Conservation (phyloP, 108 stramenopile genomes). For the Stephanodiscus minutulus region DNA sequence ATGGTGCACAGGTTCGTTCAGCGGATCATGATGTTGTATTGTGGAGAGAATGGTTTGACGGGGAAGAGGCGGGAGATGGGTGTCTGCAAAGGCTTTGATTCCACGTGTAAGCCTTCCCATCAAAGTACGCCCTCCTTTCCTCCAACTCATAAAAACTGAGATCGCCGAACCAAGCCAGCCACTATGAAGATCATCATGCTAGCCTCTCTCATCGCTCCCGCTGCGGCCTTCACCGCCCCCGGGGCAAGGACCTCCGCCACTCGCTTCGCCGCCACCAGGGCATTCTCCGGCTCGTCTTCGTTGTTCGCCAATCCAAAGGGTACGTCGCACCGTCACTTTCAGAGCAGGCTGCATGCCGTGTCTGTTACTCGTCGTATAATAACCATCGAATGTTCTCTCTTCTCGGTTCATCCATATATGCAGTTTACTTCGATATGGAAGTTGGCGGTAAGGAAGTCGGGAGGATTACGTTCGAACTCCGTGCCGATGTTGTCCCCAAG, state of each 20-base stretch:
- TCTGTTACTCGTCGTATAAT: slow-evolving; percentile 1
- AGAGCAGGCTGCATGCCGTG: background rate
- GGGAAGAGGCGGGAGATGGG: background rate
- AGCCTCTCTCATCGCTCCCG: slow-evolving; percentile 63
- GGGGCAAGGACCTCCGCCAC: slow-evolving; percentile 23
- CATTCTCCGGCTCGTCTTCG: slow-evolving; percentile 66
- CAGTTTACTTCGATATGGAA: slow-evolving; percentile 94
- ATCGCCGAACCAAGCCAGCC: too few species aligned
- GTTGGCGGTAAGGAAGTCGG: slow-evolving; percentile 90
- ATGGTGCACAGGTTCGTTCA: too few species aligned
- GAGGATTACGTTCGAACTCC: slow-evolving; percentile 93
- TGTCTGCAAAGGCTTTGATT: background rate
- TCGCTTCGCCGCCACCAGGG: slow-evolving; percentile 51
- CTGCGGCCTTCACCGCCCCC: slow-evolving; percentile 53
- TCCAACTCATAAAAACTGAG: too few species aligned
- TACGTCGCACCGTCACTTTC: slow-evolving; percentile 17
- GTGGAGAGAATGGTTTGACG: too few species aligned
- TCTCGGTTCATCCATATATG: slow-evolving; percentile 1
- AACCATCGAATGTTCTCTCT: slow-evolving; percentile 9
- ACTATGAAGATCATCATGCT: slow-evolving; percentile 48
- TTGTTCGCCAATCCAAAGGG: slow-evolving; percentile 79
- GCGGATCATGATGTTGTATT: too few species aligned
- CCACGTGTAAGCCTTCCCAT: background rate
- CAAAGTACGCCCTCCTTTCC: background rate
- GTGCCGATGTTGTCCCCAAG: slow-evolving; percentile 94